These are phyloP conservation scores for Vaccinium darrowii DNA, from an alignment of 148 eudicot species.

Conservation along the genomic window DNA sequence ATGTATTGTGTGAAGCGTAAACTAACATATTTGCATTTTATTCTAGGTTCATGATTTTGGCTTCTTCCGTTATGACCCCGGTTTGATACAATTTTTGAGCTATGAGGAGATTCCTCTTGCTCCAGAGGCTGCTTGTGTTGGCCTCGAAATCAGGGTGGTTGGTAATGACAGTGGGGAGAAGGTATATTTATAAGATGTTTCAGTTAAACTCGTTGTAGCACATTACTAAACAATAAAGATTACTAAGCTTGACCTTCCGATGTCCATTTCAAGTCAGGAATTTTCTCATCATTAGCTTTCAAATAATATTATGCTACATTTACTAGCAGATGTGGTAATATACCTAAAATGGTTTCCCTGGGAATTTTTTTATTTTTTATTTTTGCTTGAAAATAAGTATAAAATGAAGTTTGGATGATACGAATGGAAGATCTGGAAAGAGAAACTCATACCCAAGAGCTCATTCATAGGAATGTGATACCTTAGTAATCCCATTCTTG, in stretches of 20 bases:
- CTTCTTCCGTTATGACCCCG: conserved; percentile 89
- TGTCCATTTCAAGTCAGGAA: conserved; percentile 7
- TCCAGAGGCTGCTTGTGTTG: conserved; percentile 97
- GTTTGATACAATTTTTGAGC: conserved; percentile 72
- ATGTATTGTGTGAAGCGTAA: neutral
- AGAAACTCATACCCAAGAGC: neutral
- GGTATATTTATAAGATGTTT: conserved; percentile 37
- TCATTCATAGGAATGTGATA: neutral
- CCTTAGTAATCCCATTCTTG: neutral
- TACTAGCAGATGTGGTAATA: neutral
- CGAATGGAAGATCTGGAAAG: no score
- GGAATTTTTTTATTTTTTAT: neutral
- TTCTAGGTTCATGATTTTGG: conserved; percentile 98
- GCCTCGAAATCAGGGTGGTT: conserved; percentile 95
- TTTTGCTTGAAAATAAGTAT: neutral
- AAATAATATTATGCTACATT: neutral
- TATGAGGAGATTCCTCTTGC: conserved; percentile 99
- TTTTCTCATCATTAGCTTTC: conserved; percentile 1
- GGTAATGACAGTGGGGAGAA: conserved; percentile 99
- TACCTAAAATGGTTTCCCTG: neutral
- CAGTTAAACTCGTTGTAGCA: neutral
- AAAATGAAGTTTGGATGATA: neutral
- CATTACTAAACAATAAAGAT: neutral
- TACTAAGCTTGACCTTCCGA: neutral
- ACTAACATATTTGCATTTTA: conserved; percentile 13